Percentiles rank a stretch among this genome's conserved stretches.
Evolutionary conservation across 768 basidiomycete genomes (phyloP).

Genomic region (Hemileccinum rubropunctum): DNA sequence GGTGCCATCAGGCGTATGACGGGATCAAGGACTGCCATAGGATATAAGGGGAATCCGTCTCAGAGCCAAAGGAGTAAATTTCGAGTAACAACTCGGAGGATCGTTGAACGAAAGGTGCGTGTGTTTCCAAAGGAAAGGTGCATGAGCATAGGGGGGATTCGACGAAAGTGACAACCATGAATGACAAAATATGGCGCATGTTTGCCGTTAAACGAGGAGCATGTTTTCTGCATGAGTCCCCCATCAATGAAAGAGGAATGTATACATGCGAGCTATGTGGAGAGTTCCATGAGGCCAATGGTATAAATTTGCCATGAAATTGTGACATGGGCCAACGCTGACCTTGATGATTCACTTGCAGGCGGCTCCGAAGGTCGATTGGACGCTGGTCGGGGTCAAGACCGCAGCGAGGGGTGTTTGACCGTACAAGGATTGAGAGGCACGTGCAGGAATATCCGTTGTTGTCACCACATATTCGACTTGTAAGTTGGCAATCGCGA

Average conservation of each 20-base stretch:
- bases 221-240: conserved; percentile 21
- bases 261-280: background rate
- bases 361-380: no score
- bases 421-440: background rate
- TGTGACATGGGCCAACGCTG: background rate
- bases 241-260: conserved; percentile 11
- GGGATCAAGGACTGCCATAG: background rate
- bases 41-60: conserved; percentile 9
- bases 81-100: background rate
- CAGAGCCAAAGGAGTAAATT: background rate
- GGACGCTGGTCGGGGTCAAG: no score
- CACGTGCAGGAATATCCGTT: no score
- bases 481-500: conserved; percentile 11
- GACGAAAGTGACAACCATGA: no score
- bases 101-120: background rate
- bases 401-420: background rate
- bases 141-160: background rate
- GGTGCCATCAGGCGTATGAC: conserved; percentile 11
- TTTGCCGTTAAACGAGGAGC: conserved; percentile 11
- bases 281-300: background rate
- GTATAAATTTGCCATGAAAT: background rate
- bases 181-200: conserved; percentile 6
- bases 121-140: background rate
- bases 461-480: no score
- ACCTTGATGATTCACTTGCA: no score